phyloP scores from a whole-genome alignment of 176 grass and related monocot genomes.

The Aegilops speltoides region DNA sequence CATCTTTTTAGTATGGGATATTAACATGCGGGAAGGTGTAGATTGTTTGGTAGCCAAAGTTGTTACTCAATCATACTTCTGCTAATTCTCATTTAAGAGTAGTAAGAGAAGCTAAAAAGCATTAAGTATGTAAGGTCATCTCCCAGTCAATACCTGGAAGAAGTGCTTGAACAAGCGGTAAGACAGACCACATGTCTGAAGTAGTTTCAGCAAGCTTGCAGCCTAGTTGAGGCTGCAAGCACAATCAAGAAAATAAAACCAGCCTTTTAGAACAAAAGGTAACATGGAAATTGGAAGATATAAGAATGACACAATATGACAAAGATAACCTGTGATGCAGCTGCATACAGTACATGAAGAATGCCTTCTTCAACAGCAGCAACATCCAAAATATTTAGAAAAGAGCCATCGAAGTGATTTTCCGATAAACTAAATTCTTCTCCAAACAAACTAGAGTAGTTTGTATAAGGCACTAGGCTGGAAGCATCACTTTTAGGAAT shows the following conservation, averaged over 20 bases:
- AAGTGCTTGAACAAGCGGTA: slow-evolving; percentile 93
- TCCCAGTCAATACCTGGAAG: slow-evolving; percentile 67
- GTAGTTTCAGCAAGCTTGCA: slow-evolving; percentile 68
- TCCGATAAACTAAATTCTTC: slow-evolving; percentile 73
- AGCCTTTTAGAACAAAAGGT: slow-evolving; percentile 16
- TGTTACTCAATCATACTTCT: slow-evolving; percentile 3
- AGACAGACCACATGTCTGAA: slow-evolving; percentile 81
- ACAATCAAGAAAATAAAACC: slow-evolving; percentile 38
- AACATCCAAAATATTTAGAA: slow-evolving; percentile 90
- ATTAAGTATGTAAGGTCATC: slow-evolving; percentile 23
- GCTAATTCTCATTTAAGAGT: slow-evolving; percentile 14
- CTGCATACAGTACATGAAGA: slow-evolving; percentile 91
- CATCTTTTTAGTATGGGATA: slow-evolving; percentile 25
- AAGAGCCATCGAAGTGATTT: slow-evolving; percentile 49
- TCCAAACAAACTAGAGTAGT: slow-evolving; percentile 84
- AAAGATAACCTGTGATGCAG: slow-evolving; percentile 74
- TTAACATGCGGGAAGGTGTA: background rate
- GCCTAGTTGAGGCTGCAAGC: slow-evolving; percentile 72
- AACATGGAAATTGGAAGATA: slow-evolving; percentile 18
- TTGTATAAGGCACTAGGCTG: slow-evolving; percentile 37
- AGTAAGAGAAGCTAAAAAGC: slow-evolving; percentile 16
- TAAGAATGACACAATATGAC: slow-evolving; percentile 17
- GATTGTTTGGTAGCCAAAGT: slow-evolving; percentile 2
- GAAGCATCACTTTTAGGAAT: slow-evolving; percentile 53
- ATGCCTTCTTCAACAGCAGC: slow-evolving; percentile 88